phyloP scores from a whole-genome alignment of 2,329 filamentous ascomycete genomes.

The Sporothrix curviconia region DNA sequence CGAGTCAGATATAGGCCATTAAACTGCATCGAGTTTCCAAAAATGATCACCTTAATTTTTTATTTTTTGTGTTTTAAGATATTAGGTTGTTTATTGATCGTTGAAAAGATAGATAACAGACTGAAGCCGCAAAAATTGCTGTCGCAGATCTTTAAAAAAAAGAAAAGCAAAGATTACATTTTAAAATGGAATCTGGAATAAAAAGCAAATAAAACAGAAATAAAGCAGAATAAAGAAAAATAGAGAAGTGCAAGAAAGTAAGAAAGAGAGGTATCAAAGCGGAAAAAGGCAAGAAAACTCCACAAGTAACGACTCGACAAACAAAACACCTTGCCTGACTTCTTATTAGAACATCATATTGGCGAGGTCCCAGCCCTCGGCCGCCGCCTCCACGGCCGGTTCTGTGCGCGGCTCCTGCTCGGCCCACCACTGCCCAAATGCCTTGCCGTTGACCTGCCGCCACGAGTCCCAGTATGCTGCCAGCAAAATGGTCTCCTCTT shows the following conservation, averaged over 20 bases:
- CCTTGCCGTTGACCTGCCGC: neutral
- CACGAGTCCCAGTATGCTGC: conserved; percentile 13
- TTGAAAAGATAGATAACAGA: no score
- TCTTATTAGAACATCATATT: neutral
- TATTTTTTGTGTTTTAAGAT: no score
- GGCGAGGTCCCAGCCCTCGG: neutral
- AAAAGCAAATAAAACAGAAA: neutral
- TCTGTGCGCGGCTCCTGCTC: conserved; percentile 11
- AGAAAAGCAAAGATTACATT: neutral
- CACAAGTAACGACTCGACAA: neutral
- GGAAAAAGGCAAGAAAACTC: neutral
- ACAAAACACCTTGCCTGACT: no score
- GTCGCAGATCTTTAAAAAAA: no score
- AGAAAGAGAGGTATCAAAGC: neutral
- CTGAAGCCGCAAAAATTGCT: no score
- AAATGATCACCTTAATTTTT: no score
- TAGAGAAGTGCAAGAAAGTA: neutral
- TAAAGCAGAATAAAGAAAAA: neutral
- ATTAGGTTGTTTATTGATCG: no score
- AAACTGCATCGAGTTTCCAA: no score
- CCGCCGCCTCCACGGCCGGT: conserved; percentile 1
- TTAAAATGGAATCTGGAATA: neutral
- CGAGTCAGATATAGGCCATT: no score
- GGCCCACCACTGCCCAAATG: conserved; percentile 17
- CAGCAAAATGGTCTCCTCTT: no score